Conservation (phyloP, 352 stramenopile species). For the Thalassiosira exigua region DNA sequence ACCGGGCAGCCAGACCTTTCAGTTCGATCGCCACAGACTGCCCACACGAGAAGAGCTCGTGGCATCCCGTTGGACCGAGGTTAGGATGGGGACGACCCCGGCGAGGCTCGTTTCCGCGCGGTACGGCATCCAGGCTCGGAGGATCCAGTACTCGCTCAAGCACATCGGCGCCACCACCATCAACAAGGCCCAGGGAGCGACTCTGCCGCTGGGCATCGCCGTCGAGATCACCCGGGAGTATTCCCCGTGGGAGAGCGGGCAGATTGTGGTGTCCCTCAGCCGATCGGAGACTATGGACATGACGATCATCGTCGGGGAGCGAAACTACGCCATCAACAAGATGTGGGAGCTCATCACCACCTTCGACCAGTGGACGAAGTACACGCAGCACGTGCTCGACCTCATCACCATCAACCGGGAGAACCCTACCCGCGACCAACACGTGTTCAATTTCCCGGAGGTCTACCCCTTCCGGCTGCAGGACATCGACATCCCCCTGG, state of each 20-base stretch:
- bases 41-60: not conserved
- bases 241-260: conserved; percentile 14
- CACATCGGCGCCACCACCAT: conserved; percentile 22
- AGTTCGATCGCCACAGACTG: not conserved
- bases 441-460: conserved; percentile 4
- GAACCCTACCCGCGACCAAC: not conserved
- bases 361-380: conserved; percentile 30
- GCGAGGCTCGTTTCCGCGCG: not conserved
- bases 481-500: conserved; percentile 20
- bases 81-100: not conserved
- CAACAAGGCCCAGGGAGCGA: conserved; percentile 7
- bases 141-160: conserved; percentile 19
- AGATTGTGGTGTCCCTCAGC: conserved; percentile 22
- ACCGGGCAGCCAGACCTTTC: not conserved
- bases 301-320: conserved; percentile 19
- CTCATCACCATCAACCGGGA: conserved; percentile 18
- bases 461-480: conserved; percentile 16
- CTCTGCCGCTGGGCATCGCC: not conserved
- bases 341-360: conserved; percentile 33
- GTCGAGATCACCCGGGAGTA: conserved; percentile 29
- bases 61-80: not conserved
- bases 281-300: not conserved
- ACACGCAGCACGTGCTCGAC: conserved; percentile 12
- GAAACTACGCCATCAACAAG: conserved; percentile 13
- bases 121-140: not conserved